Base-by-base conservation (phyloP, 2,329 filamentous ascomycete species). In the Myotisia sp. region DNA sequence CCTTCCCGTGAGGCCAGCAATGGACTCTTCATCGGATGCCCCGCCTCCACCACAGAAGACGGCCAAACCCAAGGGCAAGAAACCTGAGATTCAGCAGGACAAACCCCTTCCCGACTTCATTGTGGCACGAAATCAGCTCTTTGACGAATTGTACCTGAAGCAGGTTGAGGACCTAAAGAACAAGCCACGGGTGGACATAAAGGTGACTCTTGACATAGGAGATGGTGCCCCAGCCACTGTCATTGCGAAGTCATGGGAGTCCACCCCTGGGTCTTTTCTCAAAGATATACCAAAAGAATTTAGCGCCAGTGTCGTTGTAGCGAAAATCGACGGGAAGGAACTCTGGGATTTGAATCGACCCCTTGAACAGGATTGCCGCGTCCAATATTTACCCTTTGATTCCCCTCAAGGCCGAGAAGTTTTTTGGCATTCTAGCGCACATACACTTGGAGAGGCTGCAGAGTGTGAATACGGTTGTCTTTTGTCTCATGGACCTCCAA, bases 361-460 rank as follows among this genome's bases (percentile, higher is more conserved):
- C 4, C 63, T 98, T 22, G 90, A 95, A 67, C 76, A 74, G 60
- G 83, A 77, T 64, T 90, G 83, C 64, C 79, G 74, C 47, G 70
- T 98, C 18, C 79, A 86, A 51, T 68, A 94, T 35, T 68, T 95
- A 43, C 76, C 80, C 44, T 98, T 95, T 48, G 76, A 84, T 33
- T 64, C 79, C 56, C 51, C 56, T 2, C 61, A 81, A 61, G 87
- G 84, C 50, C 86, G 90, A 64, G 83, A 83, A 56, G 87, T 95
- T 37, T 98, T 94, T 64, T 98, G 87, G 87, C 90, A 95, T 60
- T 92, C 84, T 13, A 87, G 79, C 49, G 90, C 90, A 28, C 90
- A 98, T 57, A 78, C 92, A 44, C 73, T 98, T n/a, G 90, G 90
- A 47, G 90, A 95, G 61, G 86, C 86, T 40, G 81, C 79, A 32